Evolutionary conservation across 108 stramenopile genomes (phyloP).

Genomic region (Schizochytrium sp.): DNA sequence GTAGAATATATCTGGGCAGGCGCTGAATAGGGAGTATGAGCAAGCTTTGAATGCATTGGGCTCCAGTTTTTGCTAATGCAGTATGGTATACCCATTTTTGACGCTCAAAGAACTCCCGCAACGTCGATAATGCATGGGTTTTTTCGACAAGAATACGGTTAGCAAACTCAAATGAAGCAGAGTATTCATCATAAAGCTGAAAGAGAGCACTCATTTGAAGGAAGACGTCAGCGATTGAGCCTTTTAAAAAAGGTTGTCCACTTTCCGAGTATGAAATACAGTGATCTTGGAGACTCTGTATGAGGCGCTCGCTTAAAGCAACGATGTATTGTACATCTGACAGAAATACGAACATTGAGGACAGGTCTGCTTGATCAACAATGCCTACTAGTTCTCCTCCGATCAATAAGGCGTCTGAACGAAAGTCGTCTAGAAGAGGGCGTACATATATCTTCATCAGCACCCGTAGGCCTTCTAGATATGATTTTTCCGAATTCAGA

Average conservation of each 20-base stretch:
- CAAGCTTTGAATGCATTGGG: conserved; percentile 46
- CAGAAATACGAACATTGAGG: conserved; percentile 52
- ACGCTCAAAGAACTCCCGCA: neutral
- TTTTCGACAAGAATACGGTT: conserved; percentile 11
- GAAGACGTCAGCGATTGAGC: conserved; percentile 33
- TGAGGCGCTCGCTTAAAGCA: conserved; percentile 9
- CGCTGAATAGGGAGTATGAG: conserved; percentile 56
- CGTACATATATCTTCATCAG: conserved; percentile 5
- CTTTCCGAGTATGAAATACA: no score
- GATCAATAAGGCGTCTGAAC: conserved; percentile 22
- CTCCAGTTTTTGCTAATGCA: neutral
- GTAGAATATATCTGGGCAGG: conserved; percentile 27
- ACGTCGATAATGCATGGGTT: neutral
- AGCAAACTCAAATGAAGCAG: conserved; percentile 55
- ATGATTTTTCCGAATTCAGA: neutral
- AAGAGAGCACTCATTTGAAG: neutral
- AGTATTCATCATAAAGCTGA: conserved; percentile 58
- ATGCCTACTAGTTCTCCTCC: conserved; percentile 34
- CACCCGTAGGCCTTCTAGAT: conserved; percentile 24
- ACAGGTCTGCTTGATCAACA: neutral
- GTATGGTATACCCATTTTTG: neutral
- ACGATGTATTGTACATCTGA: conserved; percentile 43
- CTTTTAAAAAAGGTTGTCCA: neutral
- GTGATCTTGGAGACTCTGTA: neutral
- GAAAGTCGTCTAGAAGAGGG: conserved; percentile 53